Evolutionary conservation across 1,284 basidiomycete genomes (phyloP).

Genomic region (Anthracocystis setariae): DNA sequence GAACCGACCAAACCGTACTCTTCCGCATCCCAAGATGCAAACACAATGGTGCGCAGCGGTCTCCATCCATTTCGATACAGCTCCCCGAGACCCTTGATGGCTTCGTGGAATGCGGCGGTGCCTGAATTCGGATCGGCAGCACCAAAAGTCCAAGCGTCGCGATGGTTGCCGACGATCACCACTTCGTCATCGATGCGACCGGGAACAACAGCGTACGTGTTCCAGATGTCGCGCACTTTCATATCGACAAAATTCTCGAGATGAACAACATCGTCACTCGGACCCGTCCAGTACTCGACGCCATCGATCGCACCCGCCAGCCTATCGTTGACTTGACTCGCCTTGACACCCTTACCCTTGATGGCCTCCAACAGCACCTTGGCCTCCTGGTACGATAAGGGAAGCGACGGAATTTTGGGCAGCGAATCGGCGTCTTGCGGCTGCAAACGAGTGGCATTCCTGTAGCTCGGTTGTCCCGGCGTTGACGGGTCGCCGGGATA

Average conservation of each 20-base stretch:
- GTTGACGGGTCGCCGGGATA: constrained; percentile 88
- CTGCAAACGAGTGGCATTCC: constrained; percentile 77
- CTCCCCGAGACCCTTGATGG: constrained; percentile 82
- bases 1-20: constrained; percentile 89
- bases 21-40: constrained; percentile 93
- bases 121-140: constrained; percentile 84
- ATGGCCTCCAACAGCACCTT: constrained; percentile 69
- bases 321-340: constrained; percentile 73
- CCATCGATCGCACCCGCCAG: constrained; percentile 71
- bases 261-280: constrained; percentile 51
- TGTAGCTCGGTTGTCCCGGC: constrained; percentile 86
- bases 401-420: constrained; percentile 82
- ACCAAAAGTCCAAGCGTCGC: constrained; percentile 70
- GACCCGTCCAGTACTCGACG: constrained; percentile 71
- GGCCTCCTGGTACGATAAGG: constrained; percentile 71
- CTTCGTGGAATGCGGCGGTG: constrained; percentile 84
- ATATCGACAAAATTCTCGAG: constrained; percentile 54
- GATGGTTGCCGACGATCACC: constrained; percentile 77
- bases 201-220: constrained; percentile 88
- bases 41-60: constrained; percentile 84
- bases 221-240: constrained; percentile 71
- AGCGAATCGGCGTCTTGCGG: constrained; percentile 74
- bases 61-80: constrained; percentile 83
- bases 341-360: constrained; percentile 69
- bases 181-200: constrained; percentile 84